These are phyloP conservation scores for Backusella psychrophila DNA, from an alignment of 192 early-diverging fungal genomes.

Conservation along the genomic window DNA sequence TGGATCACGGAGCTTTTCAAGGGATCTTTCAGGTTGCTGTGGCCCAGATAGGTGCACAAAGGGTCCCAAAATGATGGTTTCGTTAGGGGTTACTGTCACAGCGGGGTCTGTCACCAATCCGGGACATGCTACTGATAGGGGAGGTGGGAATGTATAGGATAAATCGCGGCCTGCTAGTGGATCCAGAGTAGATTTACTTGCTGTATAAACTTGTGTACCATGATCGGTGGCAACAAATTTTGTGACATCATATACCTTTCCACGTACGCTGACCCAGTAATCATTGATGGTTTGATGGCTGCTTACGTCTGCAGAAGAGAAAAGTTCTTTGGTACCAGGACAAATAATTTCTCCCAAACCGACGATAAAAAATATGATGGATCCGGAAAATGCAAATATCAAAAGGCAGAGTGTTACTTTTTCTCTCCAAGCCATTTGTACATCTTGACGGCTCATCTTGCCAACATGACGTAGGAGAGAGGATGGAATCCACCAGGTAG, in stretches of 20 bases:
- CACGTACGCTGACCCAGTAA: conserved; percentile 65
- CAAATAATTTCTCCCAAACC: conserved; percentile 83
- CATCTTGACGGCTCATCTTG: conserved; percentile 82
- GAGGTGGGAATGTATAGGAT: conserved; percentile 61
- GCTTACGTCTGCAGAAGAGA: conserved; percentile 54
- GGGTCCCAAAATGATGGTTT: conserved; percentile 21
- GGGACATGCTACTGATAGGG: conserved; percentile 53
- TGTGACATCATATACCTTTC: conserved; percentile 67
- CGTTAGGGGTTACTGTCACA: conserved; percentile 33
- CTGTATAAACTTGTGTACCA: conserved; percentile 42
- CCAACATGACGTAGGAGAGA: conserved; percentile 55
- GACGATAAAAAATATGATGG: conserved; percentile 86
- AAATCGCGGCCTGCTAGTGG: conserved; percentile 63
- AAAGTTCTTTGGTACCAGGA: conserved; percentile 66
- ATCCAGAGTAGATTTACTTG: conserved; percentile 41
- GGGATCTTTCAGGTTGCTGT: conserved; percentile 39
- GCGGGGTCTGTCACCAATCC: conserved; percentile 39
- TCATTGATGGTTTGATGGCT: conserved; percentile 57
- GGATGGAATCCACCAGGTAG: conserved; percentile 83
- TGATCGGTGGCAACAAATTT: conserved; percentile 62
- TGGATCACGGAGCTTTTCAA: conserved; percentile 34
- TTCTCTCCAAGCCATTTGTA: conserved; percentile 96
- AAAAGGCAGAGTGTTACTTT: conserved; percentile 83
- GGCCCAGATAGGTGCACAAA: conserved; percentile 33
- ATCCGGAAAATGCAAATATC: conserved; percentile 74